Base-by-base conservation (phyloP, 2,329 filamentous ascomycete genomes). In the Stachybotrys elegans region DNA sequence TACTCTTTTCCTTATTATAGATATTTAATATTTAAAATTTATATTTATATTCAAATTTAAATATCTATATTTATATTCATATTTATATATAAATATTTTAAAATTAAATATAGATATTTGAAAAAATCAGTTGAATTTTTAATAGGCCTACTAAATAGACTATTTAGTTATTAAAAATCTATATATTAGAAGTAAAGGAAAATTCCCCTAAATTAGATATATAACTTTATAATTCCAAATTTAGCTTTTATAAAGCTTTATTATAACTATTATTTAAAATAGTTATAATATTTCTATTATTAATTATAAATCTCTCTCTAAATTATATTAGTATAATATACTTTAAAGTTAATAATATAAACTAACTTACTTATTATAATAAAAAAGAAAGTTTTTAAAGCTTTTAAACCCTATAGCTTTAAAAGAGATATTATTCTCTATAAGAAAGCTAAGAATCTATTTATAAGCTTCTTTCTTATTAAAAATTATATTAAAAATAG, bases 381-480 rank as follows among this genome's bases (percentile, higher is more conserved):
- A 29, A 9, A 29, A 29, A 9, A 43, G 8, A 43, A 22, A 22
- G 11, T 38, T 12, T 43, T 43, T 37, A 37, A 12, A 37, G 16
- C 16, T 34, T 43, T 34, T 8, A 35, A 8, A 35, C 8, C 17
- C 12, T 35, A 14, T 14, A 35, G 12, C 16, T 35, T 17, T 35
- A 35, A 31, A 27, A 27, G n/a, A 43, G 9, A 19, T 34, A 34
- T 43, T 35, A 34, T 19, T 43, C 14, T 20, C 22, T 6, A 34
- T 34, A 41, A 14, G 21, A 27, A 41, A 29, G 25, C 14, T 41
- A 27, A 17, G 16, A 27, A 12, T 41, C n/a, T 41, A 27, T 29
- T 41, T 23, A 41, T 41, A 41, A 41, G 21, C n/a, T 41, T 19
- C n/a, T 35, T 43, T 21, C 14, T 34, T 43, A 43, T 6, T 34